Evolutionary conservation across 1,284 basidiomycete genomes (phyloP).

Genomic region (Sphagnurus paluster): DNA sequence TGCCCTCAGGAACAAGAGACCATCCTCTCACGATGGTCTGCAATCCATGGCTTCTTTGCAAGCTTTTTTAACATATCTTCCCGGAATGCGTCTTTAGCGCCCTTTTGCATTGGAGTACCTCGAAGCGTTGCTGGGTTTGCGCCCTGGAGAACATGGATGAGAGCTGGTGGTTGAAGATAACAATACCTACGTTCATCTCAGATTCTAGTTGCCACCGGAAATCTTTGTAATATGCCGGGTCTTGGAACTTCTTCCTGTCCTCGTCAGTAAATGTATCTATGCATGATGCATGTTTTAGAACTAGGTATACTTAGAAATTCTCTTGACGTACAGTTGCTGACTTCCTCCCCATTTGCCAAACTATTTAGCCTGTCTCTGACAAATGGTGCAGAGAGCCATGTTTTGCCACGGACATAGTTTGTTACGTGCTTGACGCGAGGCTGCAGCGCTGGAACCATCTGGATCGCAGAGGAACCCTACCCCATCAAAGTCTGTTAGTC

Average conservation of each 20-base stretch:
- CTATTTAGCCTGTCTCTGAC: slow-evolving; percentile 38
- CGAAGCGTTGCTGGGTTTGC: slow-evolving; percentile 45
- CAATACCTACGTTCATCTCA: slow-evolving; percentile 48
- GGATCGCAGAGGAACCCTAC: slow-evolving; percentile 66
- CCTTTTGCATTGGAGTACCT: slow-evolving; percentile 42
- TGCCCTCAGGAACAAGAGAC: not conserved
- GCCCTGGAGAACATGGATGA: slow-evolving; percentile 32
- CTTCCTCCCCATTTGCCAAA: slow-evolving; percentile 36
- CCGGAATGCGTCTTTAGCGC: slow-evolving; percentile 39
- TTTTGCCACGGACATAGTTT: slow-evolving; percentile 62
- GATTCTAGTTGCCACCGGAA: slow-evolving; percentile 53
- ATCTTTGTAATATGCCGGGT: slow-evolving; percentile 47
- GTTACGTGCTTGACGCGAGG: slow-evolving; percentile 48
- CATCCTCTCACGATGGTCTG: slow-evolving; percentile 45
- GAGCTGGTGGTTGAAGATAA: not conserved
- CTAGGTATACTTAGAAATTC: not conserved
- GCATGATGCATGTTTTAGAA: not conserved
- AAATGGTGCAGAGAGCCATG: slow-evolving; percentile 59
- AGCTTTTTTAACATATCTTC: slow-evolving; percentile 52
- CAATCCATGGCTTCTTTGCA: slow-evolving; percentile 58
- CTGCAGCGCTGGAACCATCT: slow-evolving; percentile 61
- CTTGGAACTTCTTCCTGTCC: slow-evolving; percentile 50
- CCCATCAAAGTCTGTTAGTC: not conserved
- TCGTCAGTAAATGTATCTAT: slow-evolving; percentile 53
- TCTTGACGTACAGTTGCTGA: slow-evolving; percentile 43